phyloP scores from a whole-genome alignment of 495 filamentous ascomycete genomes.

The Evernia prunastri region DNA sequence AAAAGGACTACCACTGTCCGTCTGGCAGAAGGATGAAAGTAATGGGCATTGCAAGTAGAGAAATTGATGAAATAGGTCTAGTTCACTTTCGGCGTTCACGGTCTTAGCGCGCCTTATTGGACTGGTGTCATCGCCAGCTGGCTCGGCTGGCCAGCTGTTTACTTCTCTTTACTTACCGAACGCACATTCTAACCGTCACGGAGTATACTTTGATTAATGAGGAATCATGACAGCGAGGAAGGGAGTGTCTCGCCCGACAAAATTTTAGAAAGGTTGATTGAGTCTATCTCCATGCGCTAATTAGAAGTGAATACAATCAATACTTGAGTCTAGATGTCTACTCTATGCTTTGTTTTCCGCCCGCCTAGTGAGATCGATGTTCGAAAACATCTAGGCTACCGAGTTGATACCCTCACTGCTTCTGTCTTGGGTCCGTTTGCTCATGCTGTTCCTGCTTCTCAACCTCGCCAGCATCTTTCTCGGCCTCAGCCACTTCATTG shows the following conservation, averaged over 20 bases:
- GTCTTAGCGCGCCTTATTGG: neutral
- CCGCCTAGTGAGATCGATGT: slow-evolving; percentile 3
- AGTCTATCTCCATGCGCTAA: too few relatives aligned
- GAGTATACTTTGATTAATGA: too few relatives aligned
- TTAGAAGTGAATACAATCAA: too few relatives aligned
- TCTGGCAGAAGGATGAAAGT: neutral
- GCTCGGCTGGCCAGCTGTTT: too few relatives aligned
- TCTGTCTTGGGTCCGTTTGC: neutral
- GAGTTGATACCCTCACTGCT: neutral
- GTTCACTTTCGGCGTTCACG: neutral
- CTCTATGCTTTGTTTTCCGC: neutral
- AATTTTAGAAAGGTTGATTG: too few relatives aligned
- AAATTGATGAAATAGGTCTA: neutral
- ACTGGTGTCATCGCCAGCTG: too few relatives aligned
- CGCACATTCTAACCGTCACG: too few relatives aligned
- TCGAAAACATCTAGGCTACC: neutral
- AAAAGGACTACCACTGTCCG: slow-evolving; percentile 6
- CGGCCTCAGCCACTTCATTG: slow-evolving; percentile 39
- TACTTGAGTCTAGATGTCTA: slow-evolving; percentile 15
- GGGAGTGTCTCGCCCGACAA: too few relatives aligned
- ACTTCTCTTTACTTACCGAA: too few relatives aligned
- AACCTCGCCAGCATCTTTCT: slow-evolving; percentile 36
- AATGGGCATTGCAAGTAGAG: neutral
- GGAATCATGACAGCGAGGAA: too few relatives aligned
- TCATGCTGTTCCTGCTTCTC: slow-evolving; percentile 29